Evolutionary conservation across 441 rosid genomes (phyloP), one percentile per base, ranked within the genome.

Genomic region (Macaranga tanarius): DNA sequence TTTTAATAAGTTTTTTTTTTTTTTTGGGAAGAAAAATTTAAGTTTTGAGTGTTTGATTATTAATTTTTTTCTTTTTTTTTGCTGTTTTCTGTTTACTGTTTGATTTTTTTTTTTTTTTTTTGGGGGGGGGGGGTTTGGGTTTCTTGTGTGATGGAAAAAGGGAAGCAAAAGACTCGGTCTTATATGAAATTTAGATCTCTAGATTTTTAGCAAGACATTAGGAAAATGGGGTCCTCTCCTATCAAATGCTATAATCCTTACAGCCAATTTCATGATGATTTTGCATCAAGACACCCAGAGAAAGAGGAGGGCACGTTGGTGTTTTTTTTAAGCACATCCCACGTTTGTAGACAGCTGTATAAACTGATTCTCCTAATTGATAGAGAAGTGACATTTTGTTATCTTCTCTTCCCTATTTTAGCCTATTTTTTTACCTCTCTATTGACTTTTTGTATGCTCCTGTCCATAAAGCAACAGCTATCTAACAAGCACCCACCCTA

Each of bases 131-230:
- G 19, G 45, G 40, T 52, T 51, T n/a, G 44, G 68, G 62, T 69
- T 69, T 34, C 31, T 62, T 54, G 58, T 73, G 69, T 68, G 83
- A 60, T 72, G 73, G 58, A 51, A 70, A 77, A 7, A 38, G 70
- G 61, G 62, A 47, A 73, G 79, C 89, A 73, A 31, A 51, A 80
- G 89, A 88, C 81, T 51, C 84, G 88, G 85, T 83, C 90, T 50
- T 67, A 1, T 66, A 61, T 42, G 28, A 16, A 83, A 82, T 55
- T 68, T 76, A 82, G 80, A 81, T 88, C 89, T 78, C 84, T 77
- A 77, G 69, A 78, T 68, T 77, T 85, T 86, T 85, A 76, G 88
- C 56, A 76, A 73, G 65, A 2, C 62, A 60, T 26, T 58, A 22
- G 16, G 45, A 45, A 3, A 26, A 40, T 16, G 2, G 34, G 20